Percentiles rank a stretch among this genome's conserved stretches.
Evolutionary conservation across 2,329 filamentous ascomycete species (phyloP).

Genomic region (Microdochium trichocladiopsis): DNA sequence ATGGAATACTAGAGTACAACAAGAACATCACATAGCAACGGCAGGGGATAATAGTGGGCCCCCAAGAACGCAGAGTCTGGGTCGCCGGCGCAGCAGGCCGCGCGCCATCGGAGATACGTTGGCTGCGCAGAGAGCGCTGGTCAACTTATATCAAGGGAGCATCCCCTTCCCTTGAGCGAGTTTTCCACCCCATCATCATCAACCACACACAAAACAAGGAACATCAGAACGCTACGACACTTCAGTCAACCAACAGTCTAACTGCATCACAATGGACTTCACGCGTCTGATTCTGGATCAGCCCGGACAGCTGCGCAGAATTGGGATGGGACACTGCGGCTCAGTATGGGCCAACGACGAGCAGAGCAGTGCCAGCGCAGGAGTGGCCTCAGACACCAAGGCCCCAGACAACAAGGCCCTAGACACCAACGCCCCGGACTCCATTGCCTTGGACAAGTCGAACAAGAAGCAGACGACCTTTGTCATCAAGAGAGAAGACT

Average conservation of each 20-base stretch:
- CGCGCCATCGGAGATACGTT: background rate
- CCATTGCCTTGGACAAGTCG: background rate
- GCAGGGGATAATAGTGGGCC: too few relatives aligned
- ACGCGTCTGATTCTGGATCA: background rate
- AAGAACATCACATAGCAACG: too few relatives aligned
- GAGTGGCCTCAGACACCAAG: background rate
- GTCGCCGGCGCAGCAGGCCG: background rate
- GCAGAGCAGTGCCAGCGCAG: background rate
- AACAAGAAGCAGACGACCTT: background rate
- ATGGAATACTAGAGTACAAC: too few relatives aligned
- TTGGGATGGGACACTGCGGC: slow-evolving; percentile 5
- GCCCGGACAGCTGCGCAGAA: background rate
- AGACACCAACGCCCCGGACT: too few relatives aligned
- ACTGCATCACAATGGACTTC: background rate
- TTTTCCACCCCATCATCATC: background rate
- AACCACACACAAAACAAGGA: background rate
- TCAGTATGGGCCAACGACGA: slow-evolving; percentile 4
- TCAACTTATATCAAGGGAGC: background rate
- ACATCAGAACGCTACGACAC: background rate
- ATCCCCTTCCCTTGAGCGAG: background rate
- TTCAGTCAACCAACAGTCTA: background rate
- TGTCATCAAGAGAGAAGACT: slow-evolving; percentile 10
- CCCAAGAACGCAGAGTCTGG: background rate
- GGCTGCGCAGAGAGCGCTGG: background rate
- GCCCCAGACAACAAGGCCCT: background rate